These are phyloP conservation scores for Stipa capillata DNA, from an alignment of 176 grass and related monocot species.

Conservation along the genomic window DNA sequence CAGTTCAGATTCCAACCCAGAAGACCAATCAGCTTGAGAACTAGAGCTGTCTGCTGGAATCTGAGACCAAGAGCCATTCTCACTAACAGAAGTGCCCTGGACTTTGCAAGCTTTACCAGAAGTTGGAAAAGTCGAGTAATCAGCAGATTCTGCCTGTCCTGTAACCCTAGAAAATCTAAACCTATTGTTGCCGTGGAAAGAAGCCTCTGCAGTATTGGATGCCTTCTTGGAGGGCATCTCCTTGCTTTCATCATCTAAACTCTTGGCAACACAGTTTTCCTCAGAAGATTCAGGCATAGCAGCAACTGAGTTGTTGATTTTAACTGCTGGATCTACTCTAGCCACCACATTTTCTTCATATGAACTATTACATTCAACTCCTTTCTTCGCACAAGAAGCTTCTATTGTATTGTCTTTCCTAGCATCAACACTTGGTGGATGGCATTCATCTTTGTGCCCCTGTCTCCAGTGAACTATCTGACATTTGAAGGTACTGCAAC, in stretches of 20 bases:
- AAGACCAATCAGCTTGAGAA: not conserved
- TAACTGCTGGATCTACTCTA: not conserved
- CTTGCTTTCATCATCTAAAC: not conserved
- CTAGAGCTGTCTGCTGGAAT: not conserved
- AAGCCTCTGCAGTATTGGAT: not conserved
- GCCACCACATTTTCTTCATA: not conserved
- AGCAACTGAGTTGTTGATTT: not conserved
- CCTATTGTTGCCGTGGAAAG: not conserved
- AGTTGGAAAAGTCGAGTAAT: not conserved
- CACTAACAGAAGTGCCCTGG: not conserved
- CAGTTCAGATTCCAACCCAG: conserved; percentile 12
- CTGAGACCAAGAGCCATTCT: not conserved
- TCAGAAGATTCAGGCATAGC: conserved; percentile 8
- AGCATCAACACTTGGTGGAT: conserved; percentile 27
- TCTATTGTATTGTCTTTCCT: conserved; percentile 2
- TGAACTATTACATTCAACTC: not conserved
- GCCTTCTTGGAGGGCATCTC: not conserved
- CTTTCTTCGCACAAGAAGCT: conserved; percentile 16
- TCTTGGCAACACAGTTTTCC: not conserved
- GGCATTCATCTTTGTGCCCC: conserved; percentile 82
- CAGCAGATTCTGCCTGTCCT: conserved; percentile 11
- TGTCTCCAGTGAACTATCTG: conserved; percentile 88
- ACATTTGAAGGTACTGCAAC: conserved; percentile 70
- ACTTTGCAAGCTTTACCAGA: not conserved
- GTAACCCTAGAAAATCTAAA: not conserved